Percentiles rank a stretch among this genome's conserved stretches.
These are phyloP conservation scores for Globisporangium abappressorium DNA, from an alignment of 352 stramenopile genomes.

Conservation along the genomic window DNA sequence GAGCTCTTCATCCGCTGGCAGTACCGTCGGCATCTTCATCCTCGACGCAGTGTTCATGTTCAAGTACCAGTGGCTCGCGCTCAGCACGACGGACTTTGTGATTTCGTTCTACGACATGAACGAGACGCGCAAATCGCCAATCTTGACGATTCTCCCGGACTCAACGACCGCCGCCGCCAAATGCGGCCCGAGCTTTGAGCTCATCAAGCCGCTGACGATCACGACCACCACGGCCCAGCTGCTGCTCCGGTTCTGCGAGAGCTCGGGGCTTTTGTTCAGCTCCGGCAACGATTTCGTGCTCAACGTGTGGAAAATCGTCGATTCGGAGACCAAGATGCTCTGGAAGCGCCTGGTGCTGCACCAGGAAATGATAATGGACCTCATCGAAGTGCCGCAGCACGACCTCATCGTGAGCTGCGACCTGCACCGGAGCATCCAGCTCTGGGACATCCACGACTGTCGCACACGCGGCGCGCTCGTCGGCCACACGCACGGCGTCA, in stretches of 20 bases:
- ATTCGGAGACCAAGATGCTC: slow-evolving; percentile 53
- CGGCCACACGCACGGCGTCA: slow-evolving; percentile 65
- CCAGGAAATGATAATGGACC: slow-evolving; percentile 58
- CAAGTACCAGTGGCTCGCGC: slow-evolving; percentile 54
- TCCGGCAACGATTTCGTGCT: slow-evolving; percentile 69
- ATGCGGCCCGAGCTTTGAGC: slow-evolving; percentile 28
- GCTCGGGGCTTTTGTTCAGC: slow-evolving; percentile 46
- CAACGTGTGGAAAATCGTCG: slow-evolving; percentile 67
- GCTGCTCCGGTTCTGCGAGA: slow-evolving; percentile 63
- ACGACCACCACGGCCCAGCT: slow-evolving; percentile 62
- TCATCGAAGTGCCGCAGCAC: slow-evolving; percentile 68
- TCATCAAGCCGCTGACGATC: slow-evolving; percentile 51
- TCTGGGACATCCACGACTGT: slow-evolving; percentile 85
- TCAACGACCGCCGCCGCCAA: slow-evolving; percentile 13
- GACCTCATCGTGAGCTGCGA: slow-evolving; percentile 76
- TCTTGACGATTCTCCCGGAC: slow-evolving; percentile 15
- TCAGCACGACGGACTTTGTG: slow-evolving; percentile 74
- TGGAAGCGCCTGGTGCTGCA: slow-evolving; percentile 55
- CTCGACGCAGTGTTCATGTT: slow-evolving; percentile 66
- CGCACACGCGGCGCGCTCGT: slow-evolving; percentile 47
- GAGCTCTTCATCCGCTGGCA: neutral
- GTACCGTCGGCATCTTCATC: slow-evolving; percentile 43
- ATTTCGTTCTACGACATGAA: slow-evolving; percentile 84
- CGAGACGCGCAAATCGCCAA: slow-evolving; percentile 37
- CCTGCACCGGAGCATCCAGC: slow-evolving; percentile 60